phyloP scores from a whole-genome alignment of 225 moss, liverwort and hornwort species.

The Pseudoscleropodium purum region DNA sequence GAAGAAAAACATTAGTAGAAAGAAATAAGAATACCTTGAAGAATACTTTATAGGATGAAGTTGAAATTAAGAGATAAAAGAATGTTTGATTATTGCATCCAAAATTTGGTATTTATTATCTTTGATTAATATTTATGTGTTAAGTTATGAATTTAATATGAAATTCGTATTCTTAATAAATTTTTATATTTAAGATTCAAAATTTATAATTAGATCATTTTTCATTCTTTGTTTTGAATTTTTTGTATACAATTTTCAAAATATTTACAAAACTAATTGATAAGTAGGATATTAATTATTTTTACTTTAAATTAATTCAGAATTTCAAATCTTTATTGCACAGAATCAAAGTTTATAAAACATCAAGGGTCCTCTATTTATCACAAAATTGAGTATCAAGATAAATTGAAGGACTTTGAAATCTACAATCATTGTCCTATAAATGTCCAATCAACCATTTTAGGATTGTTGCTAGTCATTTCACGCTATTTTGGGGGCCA shows the following conservation, averaged over 20 bases:
- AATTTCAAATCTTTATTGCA: neutral
- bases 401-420: neutral
- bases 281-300: neutral
- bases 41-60: neutral
- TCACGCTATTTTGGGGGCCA: neutral
- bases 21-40: neutral
- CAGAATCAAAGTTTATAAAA: neutral
- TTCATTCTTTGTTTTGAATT: neutral
- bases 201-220: accelerated
- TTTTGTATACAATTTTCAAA: neutral
- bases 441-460: neutral
- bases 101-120: too few species aligned
- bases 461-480: neutral
- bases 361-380: neutral
- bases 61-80: neutral
- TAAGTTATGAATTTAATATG: neutral
- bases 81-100: neutral
- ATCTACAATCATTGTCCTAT: neutral
- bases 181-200: neutral
- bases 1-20: neutral
- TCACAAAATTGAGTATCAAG: neutral
- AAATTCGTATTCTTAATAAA: neutral
- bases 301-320: neutral
- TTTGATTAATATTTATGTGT: neutral
- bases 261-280: neutral